Evolutionary conservation across 1,284 basidiomycete species (phyloP).

Genomic region (Cryptococcus neoformans): DNA sequence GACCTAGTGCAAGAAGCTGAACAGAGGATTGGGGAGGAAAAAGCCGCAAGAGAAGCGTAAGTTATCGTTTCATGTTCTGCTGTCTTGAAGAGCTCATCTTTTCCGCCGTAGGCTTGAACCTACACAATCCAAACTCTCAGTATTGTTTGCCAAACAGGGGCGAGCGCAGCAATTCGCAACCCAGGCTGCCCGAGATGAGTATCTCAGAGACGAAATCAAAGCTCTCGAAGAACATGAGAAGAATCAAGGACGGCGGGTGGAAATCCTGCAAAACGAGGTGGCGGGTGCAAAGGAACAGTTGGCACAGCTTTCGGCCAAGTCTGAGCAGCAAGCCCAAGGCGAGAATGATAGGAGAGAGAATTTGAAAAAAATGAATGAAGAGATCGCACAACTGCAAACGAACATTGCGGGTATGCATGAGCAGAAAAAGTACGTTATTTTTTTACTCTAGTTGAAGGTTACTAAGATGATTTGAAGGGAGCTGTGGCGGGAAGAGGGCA

Average conservation of each 20-base stretch:
- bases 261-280: slow-evolving; percentile 64
- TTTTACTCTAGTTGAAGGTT: not conserved
- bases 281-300: slow-evolving; percentile 71
- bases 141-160: slow-evolving; percentile 83
- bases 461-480: slow-evolving; percentile 52
- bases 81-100: not conserved
- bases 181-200: slow-evolving; percentile 74
- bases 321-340: slow-evolving; percentile 59
- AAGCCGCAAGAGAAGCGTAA: slow-evolving; percentile 59
- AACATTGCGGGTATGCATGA: slow-evolving; percentile 70
- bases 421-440: slow-evolving; percentile 62
- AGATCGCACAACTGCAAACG: slow-evolving; percentile 64
- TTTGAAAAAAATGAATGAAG: slow-evolving; percentile 70
- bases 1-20: slow-evolving; percentile 65
- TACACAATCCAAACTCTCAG: slow-evolving; percentile 63
- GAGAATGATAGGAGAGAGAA: slow-evolving; percentile 65
- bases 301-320: slow-evolving; percentile 64
- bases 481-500: slow-evolving; percentile 92
- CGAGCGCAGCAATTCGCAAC: slow-evolving; percentile 80
- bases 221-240: slow-evolving; percentile 62
- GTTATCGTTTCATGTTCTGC: slow-evolving; percentile 8
- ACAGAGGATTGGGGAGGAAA: slow-evolving; percentile 59
- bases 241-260: slow-evolving; percentile 60
- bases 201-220: slow-evolving; percentile 67
- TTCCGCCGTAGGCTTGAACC: slow-evolving; percentile 59